A percentile compares a stretch with the other conserved stretches of the same genome.
These are phyloP conservation scores for Apophysomyces variabilis DNA, from an alignment of 371 early-diverging fungal genomes.

Conservation along the genomic window DNA sequence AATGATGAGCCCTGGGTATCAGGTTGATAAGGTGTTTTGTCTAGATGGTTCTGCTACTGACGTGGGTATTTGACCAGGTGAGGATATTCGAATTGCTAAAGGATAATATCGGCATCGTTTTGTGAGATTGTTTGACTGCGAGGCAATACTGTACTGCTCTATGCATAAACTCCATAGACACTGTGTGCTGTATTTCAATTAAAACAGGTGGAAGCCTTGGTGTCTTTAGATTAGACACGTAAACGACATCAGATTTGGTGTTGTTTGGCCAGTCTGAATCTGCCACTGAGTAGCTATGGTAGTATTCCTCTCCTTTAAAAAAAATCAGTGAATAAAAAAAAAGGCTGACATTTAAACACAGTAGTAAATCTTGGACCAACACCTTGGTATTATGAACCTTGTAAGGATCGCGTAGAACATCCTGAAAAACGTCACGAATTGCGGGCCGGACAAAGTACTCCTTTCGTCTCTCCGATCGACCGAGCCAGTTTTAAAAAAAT, in stretches of 20 bases:
- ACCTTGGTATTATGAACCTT: background rate
- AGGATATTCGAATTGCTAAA: background rate
- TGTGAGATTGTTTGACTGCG: constrained; percentile 5
- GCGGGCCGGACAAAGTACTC: background rate
- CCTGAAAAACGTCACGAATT: background rate
- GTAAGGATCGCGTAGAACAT: background rate
- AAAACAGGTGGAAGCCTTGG: constrained; percentile 3
- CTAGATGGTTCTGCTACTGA: background rate
- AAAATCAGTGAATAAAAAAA: background rate
- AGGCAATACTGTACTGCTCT: constrained; percentile 6
- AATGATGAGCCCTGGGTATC: background rate
- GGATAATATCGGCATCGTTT: too few species aligned
- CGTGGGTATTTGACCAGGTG: background rate
- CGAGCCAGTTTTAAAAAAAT: constrained; percentile 4
- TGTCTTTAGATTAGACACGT: constrained; percentile 3
- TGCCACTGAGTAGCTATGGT: constrained; percentile 8
- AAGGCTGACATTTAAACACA: background rate
- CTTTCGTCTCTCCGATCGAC: constrained; percentile 9
- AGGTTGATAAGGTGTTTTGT: background rate
- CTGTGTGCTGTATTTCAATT: constrained; percentile 1
- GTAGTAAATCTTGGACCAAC: background rate
- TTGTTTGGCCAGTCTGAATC: background rate
- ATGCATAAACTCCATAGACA: constrained; percentile 4
- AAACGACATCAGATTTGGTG: constrained; percentile 8
- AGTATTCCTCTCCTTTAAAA: background rate